These are phyloP conservation scores for Solanum bukasovii DNA, from an alignment of 257 asterid species.

Conservation along the genomic window DNA sequence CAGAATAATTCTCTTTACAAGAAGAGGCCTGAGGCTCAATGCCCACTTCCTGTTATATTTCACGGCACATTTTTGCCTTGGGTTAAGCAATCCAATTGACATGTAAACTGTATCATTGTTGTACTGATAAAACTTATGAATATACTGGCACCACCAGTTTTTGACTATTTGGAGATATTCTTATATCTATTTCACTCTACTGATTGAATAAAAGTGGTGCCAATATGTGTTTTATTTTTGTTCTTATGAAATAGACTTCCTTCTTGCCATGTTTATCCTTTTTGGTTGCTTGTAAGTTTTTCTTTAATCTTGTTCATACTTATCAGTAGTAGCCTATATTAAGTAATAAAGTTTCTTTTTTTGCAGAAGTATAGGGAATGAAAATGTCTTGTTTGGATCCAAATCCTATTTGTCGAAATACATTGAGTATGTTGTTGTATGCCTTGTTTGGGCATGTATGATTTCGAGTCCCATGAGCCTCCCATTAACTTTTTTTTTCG, in stretches of 20 bases:
- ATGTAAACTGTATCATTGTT: background rate
- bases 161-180: background rate
- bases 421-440: background rate
- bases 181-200: background rate
- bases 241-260: background rate
- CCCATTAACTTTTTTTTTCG: background rate
- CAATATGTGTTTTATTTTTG: background rate
- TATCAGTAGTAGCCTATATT: background rate
- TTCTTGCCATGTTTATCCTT: background rate
- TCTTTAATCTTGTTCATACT: background rate
- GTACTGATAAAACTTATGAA: background rate
- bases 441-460: background rate
- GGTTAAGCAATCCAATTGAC: background rate
- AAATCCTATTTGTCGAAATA: too few species aligned
- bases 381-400: background rate
- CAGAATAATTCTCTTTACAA: background rate
- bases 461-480: background rate
- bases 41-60: background rate
- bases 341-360: background rate
- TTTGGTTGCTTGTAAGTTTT: background rate
- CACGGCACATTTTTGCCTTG: background rate
- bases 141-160: background rate
- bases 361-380: background rate
- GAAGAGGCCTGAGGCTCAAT: background rate
- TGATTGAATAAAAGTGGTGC: background rate